Base-by-base conservation (phyloP, 345 rosid species). In the Ceriops tagal region DNA sequence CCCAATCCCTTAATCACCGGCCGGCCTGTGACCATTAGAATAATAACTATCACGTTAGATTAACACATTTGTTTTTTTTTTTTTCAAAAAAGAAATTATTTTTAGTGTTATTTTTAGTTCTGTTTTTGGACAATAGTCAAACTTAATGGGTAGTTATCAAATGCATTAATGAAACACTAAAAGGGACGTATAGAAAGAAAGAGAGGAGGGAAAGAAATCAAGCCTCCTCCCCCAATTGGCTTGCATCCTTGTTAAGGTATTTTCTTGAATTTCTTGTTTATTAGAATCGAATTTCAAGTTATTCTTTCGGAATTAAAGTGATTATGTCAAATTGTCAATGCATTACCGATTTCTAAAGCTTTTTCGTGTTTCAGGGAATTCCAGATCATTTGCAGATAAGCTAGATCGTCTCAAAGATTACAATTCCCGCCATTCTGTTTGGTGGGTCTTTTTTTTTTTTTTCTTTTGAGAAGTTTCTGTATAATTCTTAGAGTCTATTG, bases 361-460 rank as follows among this genome's bases (percentile, higher is more conserved):
- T 53, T 53, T 21, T 21, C 27, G 13, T 37, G 58, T 6, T 53
- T 53, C 13, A 53, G 58, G 58, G 20, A 46, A 8, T 39, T 27
- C 34, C 77, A 61, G 76, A 53, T 79, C 66, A 58, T n/a, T 64
- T 62, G 58, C 64, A 67, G 76, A 80, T 82, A 62, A 62, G 56
- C 68, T 78, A 46, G 56, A 66, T 71, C 49, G 61, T 72, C 32
- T 58, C 67, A 53, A 68, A 66, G 26, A 68, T 59, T 64, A 51
- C 68, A 73, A 72, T 47, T 51, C 21, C 66, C 24, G 53, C 61
- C 20, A 65, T 71, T 74, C 62, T 22, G 32, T 61, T 66, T 57
- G 74, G 76, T 62, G 26, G 55, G 63, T 63, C 0, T 5, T 57
- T 8, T 16, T 35, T 56, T 30, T 21, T 8, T 61, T 64, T 55